These are phyloP conservation scores for Trichoderma asperellum DNA, from an alignment of 2,329 filamentous ascomycete genomes.

Conservation along the genomic window DNA sequence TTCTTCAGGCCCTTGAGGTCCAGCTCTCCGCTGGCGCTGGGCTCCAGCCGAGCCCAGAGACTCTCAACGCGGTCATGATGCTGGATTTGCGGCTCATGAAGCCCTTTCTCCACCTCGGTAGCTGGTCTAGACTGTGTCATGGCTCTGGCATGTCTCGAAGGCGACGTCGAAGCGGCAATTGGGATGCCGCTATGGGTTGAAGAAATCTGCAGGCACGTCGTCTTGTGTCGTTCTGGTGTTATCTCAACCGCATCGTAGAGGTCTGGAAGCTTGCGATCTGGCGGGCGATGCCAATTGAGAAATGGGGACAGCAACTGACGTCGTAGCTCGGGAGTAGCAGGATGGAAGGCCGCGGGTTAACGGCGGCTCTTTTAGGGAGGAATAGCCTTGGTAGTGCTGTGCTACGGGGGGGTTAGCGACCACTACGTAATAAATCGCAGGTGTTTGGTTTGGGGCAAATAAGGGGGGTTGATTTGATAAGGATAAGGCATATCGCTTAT, in stretches of 20 bases:
- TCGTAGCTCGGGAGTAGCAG: slow-evolving; percentile 28
- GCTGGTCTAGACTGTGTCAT: slow-evolving; percentile 54
- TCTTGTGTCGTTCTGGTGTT: slow-evolving; percentile 22
- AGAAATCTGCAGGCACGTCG: slow-evolving; percentile 30
- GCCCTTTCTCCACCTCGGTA: slow-evolving; percentile 62
- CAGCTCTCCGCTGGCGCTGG: slow-evolving; percentile 74
- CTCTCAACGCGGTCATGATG: slow-evolving; percentile 80
- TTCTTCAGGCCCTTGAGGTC: slow-evolving; percentile 83
- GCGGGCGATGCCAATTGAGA: slow-evolving; percentile 28
- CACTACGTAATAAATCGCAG: slow-evolving; percentile 29
- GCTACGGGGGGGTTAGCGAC: slow-evolving; percentile 6
- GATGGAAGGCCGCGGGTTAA: slow-evolving; percentile 18
- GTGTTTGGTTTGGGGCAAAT: slow-evolving; percentile 25
- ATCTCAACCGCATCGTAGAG: slow-evolving; percentile 31
- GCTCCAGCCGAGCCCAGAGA: slow-evolving; percentile 84
- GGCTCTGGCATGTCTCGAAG: slow-evolving; percentile 43
- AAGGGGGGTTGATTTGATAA: neutral
- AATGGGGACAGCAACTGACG: slow-evolving; percentile 26
- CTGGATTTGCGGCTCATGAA: slow-evolving; percentile 76
- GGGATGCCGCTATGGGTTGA: slow-evolving; percentile 15
- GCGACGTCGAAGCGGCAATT: slow-evolving; percentile 26
- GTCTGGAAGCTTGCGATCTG: slow-evolving; percentile 15
- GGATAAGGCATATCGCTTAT: slow-evolving; percentile 29
- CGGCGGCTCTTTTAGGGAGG: slow-evolving; percentile 9
- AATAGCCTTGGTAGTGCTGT: slow-evolving; percentile 5